phyloP scores from a whole-genome alignment of 1,284 basidiomycete genomes.

The Trametes hirsuta region DNA sequence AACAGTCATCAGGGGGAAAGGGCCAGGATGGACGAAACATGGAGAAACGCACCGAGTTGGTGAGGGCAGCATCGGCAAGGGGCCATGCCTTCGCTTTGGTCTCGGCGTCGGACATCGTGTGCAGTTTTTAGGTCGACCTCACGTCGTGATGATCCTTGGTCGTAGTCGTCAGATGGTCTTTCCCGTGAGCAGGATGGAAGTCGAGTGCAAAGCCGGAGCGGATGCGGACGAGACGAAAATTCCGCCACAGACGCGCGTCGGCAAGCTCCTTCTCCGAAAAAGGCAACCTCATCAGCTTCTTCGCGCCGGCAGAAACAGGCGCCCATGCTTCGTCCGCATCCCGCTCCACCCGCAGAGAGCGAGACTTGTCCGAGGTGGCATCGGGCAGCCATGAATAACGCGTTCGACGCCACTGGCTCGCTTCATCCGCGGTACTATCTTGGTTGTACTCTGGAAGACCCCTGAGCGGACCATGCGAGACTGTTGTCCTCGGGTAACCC shows the following conservation, averaged over 20 bases:
- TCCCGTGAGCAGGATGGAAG: slow-evolving; percentile 24
- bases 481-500: not conserved
- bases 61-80: slow-evolving; percentile 85
- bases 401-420: not conserved
- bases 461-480: not conserved
- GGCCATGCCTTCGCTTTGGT: slow-evolving; percentile 87
- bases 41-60: slow-evolving; percentile 80
- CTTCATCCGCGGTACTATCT: slow-evolving; percentile 25
- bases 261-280: slow-evolving; percentile 5
- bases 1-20: not conserved
- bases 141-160: slow-evolving; percentile 79
- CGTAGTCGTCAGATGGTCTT: slow-evolving; percentile 32
- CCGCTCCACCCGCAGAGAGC: slow-evolving; percentile 11
- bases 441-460: slow-evolving; percentile 17
- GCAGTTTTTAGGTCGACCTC: slow-evolving; percentile 55
- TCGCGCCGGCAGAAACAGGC: not conserved
- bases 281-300: slow-evolving; percentile 13
- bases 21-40: slow-evolving; percentile 28
- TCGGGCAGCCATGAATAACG: slow-evolving; percentile 10
- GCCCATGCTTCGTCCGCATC: not conserved
- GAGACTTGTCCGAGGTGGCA: slow-evolving; percentile 23
- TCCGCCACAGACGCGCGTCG: slow-evolving; percentile 22
- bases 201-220: slow-evolving; percentile 10
- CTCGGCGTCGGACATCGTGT: slow-evolving; percentile 57
- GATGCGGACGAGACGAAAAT: slow-evolving; percentile 15